Evolutionary conservation across 202 grass and related monocot species (phyloP).

Genomic region (Bolboschoenoplectus hybrid): DNA sequence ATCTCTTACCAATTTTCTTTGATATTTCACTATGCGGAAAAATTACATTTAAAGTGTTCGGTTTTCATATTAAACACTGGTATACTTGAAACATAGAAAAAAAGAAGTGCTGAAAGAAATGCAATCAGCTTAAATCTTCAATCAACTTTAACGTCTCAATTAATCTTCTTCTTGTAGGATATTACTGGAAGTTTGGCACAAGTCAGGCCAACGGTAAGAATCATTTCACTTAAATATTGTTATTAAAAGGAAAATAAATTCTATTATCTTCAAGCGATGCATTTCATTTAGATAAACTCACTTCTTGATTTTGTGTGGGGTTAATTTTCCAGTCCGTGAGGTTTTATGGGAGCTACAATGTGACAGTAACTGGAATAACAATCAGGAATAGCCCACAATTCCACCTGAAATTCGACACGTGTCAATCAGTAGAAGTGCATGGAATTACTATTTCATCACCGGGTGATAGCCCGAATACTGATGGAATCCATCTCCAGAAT

Average conservation of each 20-base stretch:
- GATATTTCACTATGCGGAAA: neutral
- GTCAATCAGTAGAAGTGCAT: conserved; percentile 47
- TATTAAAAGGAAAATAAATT: neutral
- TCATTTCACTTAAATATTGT: neutral
- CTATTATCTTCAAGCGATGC: neutral
- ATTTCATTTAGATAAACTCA: conserved; percentile 1
- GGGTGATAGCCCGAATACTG: conserved; percentile 68
- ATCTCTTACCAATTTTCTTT: neutral
- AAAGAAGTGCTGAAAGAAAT: neutral
- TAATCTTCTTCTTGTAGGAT: neutral
- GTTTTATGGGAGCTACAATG: conserved; percentile 53
- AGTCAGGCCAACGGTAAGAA: conserved; percentile 52
- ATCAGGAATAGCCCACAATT: conserved; percentile 56
- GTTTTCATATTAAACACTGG: neutral
- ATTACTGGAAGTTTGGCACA: conserved; percentile 34
- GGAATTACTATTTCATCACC: conserved; percentile 59
- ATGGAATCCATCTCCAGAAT: conserved; percentile 65
- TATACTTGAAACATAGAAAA: neutral
- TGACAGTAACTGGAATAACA: conserved; percentile 62
- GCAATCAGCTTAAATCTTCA: neutral
- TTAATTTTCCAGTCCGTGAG: conserved; percentile 49
- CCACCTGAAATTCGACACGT: conserved; percentile 69
- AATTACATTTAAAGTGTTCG: neutral
- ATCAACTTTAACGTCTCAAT: neutral
- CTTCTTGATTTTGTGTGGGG: neutral